Evolutionary conservation across 345 rosid genomes (phyloP).

Genomic region (Eucalyptus tenuipes): DNA sequence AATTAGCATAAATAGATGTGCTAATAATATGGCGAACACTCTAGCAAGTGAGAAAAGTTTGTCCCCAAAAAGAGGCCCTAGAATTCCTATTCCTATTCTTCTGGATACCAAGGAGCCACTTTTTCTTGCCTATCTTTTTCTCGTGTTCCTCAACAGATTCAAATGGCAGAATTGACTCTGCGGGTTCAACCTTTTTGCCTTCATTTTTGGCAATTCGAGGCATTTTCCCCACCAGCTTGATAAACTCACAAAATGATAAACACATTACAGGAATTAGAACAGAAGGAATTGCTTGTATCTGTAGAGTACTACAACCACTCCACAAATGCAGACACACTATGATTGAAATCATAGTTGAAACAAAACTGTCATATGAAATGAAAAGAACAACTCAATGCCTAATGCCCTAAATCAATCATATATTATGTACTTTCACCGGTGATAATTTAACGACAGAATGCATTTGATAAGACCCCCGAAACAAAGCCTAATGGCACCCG

Average conservation of each 20-base stretch:
- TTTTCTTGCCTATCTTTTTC: neutral
- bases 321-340: neutral
- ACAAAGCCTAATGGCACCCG: neutral
- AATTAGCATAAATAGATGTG: neutral
- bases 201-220: neutral
- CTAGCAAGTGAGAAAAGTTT: neutral
- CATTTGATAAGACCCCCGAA: neutral
- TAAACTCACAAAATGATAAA: neutral
- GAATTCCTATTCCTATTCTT: neutral
- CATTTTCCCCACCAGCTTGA: neutral
- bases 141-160: neutral
- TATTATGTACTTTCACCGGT: neutral
- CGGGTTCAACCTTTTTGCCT: neutral
- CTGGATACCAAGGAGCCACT: neutral
- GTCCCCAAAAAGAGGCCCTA: neutral
- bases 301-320: neutral
- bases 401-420: neutral
- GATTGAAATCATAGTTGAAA: neutral
- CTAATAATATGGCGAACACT: neutral
- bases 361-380: neutral
- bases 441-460: neutral
- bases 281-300: neutral
- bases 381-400: neutral
- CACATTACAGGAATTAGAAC: neutral
- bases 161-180: neutral